Conservation (phyloP, 2,329 filamentous ascomycete species). For the Acrodontium crateriforme region DNA sequence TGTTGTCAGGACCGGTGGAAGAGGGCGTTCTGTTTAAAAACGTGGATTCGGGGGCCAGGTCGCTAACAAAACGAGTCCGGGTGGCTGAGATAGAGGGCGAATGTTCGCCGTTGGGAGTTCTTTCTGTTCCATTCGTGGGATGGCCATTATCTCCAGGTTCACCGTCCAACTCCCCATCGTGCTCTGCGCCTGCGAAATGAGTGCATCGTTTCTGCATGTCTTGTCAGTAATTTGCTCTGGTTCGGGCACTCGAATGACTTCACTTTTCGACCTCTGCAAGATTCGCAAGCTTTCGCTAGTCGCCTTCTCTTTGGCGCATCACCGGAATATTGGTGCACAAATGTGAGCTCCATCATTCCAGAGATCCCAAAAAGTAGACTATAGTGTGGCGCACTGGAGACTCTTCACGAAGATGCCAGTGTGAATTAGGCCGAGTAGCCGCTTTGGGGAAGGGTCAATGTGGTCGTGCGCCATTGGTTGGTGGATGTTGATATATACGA, state of each 20-base stretch:
- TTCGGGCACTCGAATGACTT: not conserved
- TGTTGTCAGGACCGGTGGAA: conserved; percentile 2
- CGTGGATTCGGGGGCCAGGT: conserved; percentile 34
- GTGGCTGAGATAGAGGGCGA: not conserved
- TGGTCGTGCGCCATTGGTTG: no score
- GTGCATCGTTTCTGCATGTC: conserved; percentile 19
- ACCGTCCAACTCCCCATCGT: conserved; percentile 3
- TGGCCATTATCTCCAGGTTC: conserved; percentile 1
- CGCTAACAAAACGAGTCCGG: conserved; percentile 28
- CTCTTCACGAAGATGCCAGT: no score
- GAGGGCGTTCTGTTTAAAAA: conserved; percentile 26
- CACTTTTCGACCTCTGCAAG: conserved; percentile 19
- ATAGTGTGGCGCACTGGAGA: no score
- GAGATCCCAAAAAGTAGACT: not conserved
- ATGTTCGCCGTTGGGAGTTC: no score
- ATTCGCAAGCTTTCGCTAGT: conserved; percentile 21
- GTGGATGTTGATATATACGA: no score
- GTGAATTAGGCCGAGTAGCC: no score
- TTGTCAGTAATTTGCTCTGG: conserved; percentile 3
- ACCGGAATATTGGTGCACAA: conserved; percentile 20
- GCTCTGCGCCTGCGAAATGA: conserved; percentile 12
- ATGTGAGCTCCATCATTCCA: conserved; percentile 20
- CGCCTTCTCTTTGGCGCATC: conserved; percentile 19
- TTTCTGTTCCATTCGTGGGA: conserved; percentile 1
- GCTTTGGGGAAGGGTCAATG: no score